Conservation (phyloP, 352 stramenopile genomes). For the Phytopythium litorale region DNA sequence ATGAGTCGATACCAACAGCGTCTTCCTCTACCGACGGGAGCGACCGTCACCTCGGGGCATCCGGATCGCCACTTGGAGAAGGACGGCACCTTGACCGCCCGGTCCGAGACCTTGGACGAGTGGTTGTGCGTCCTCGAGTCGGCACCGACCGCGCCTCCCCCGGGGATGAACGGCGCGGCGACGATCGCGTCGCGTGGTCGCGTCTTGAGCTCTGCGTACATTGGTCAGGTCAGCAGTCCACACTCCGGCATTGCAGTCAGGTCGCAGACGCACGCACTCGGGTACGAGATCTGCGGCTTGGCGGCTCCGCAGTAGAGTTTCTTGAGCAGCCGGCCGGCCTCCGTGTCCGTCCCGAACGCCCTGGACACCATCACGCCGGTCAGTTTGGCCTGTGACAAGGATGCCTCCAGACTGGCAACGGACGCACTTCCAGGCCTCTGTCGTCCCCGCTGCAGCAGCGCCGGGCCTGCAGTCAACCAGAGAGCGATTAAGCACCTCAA, state of each 20-base stretch:
- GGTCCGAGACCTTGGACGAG: slow-evolving; percentile 52
- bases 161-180: slow-evolving; percentile 62
- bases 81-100: slow-evolving; percentile 47
- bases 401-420: neutral
- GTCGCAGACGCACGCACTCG: slow-evolving; percentile 34
- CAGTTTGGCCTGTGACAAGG: neutral
- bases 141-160: slow-evolving; percentile 25
- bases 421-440: slow-evolving; percentile 43
- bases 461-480: neutral
- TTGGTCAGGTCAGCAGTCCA: too few species aligned
- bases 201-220: slow-evolving; percentile 42
- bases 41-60: slow-evolving; percentile 26
- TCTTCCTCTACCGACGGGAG: neutral
- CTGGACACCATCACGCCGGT: slow-evolving; percentile 14
- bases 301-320: slow-evolving; percentile 61
- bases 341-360: slow-evolving; percentile 70
- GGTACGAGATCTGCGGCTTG: slow-evolving; percentile 73
- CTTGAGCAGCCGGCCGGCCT: slow-evolving; percentile 68
- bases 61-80: slow-evolving; percentile 22
- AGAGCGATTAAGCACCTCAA: neutral
- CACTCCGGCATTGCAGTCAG: neutral
- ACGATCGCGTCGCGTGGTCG: slow-evolving; percentile 27
- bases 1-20: neutral
- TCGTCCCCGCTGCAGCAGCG: neutral
- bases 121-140: slow-evolving; percentile 51